phyloP scores from a whole-genome alignment of 2,329 filamentous ascomycete species.

The Aureobasidium sp. region DNA sequence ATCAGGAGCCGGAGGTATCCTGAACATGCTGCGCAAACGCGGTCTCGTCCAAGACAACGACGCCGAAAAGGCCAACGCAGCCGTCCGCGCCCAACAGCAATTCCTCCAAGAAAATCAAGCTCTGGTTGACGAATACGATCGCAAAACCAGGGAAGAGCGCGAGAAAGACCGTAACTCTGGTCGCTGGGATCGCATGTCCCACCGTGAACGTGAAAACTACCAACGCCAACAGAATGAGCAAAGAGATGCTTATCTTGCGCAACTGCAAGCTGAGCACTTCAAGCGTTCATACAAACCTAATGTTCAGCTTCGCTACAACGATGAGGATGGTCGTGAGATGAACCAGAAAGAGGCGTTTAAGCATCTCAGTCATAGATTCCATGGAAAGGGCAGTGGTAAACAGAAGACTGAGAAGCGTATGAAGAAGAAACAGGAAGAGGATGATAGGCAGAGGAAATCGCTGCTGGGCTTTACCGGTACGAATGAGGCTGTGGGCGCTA shows the following conservation, averaged over 20 bases:
- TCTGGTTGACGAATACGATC: slow-evolving; percentile 70
- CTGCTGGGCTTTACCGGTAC: slow-evolving; percentile 46
- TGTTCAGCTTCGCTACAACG: slow-evolving; percentile 81
- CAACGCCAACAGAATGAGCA: slow-evolving; percentile 79
- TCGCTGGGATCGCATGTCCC: slow-evolving; percentile 77
- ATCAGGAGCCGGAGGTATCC: slow-evolving; percentile 66
- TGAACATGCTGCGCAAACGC: slow-evolving; percentile 76
- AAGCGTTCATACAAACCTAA: slow-evolving; percentile 81
- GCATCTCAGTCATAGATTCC: slow-evolving; percentile 92
- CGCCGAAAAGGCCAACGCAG: slow-evolving; percentile 39
- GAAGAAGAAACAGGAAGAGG: slow-evolving; percentile 96
- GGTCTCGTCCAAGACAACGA: slow-evolving; percentile 63
- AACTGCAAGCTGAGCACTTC: slow-evolving; percentile 76
- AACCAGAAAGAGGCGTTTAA: slow-evolving; percentile 97
- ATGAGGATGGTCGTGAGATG: slow-evolving; percentile 78
- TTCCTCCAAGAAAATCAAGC: slow-evolving; percentile 73
- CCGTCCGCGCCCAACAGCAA: slow-evolving; percentile 59
- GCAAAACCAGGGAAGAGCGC: slow-evolving; percentile 68
- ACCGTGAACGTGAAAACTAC: slow-evolving; percentile 81
- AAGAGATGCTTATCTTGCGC: slow-evolving; percentile 76
- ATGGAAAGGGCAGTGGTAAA: slow-evolving; percentile 95
- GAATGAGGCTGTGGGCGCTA: slow-evolving; percentile 47
- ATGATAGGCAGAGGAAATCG: slow-evolving; percentile 52
- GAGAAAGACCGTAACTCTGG: slow-evolving; percentile 78
- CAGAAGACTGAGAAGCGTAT: slow-evolving; percentile 96